phyloP scores from a whole-genome alignment of 2,329 filamentous ascomycete genomes.

The Phialophora verrucosa region DNA sequence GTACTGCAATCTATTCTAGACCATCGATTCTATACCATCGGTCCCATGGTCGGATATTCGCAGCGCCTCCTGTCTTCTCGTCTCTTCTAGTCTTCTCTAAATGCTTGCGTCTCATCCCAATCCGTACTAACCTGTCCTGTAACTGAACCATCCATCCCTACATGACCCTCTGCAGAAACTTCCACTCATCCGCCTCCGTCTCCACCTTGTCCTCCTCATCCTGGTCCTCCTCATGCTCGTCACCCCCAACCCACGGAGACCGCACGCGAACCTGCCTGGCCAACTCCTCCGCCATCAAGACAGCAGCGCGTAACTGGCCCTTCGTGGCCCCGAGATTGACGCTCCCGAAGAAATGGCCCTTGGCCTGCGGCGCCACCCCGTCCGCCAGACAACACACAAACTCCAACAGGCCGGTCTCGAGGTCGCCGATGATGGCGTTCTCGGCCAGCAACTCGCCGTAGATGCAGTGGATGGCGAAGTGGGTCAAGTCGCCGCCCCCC shows the following conservation, averaged over 20 bases:
- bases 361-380: slow-evolving; percentile 41
- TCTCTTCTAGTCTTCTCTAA: neutral
- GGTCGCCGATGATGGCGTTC: slow-evolving; percentile 37
- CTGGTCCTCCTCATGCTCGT: neutral
- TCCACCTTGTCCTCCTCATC: neutral
- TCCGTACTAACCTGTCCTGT: too few relatives aligned
- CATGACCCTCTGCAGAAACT: slow-evolving; percentile 23
- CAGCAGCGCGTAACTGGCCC: slow-evolving; percentile 33
- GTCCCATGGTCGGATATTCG: too few relatives aligned
- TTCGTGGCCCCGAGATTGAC: slow-evolving; percentile 40
- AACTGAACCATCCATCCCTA: neutral
- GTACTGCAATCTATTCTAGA: too few relatives aligned
- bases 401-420: slow-evolving; percentile 42
- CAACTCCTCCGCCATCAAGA: slow-evolving; percentile 37
- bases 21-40: too few relatives aligned
- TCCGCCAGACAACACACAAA: slow-evolving; percentile 43
- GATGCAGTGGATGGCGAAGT: slow-evolving; percentile 41
- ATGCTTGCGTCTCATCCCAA: neutral
- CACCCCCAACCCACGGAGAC: slow-evolving; percentile 23
- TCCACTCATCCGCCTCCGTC: slow-evolving; percentile 10
- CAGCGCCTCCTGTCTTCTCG: too few relatives aligned
- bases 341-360: slow-evolving; percentile 43
- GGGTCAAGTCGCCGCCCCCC: slow-evolving; percentile 42
- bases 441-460: slow-evolving; percentile 43
- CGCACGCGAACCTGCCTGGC: slow-evolving; percentile 33